Evolutionary conservation across 2,329 filamentous ascomycete genomes (phyloP), one percentile per base, ranked within the genome.

Genomic region (Botrytis cinerea): DNA sequence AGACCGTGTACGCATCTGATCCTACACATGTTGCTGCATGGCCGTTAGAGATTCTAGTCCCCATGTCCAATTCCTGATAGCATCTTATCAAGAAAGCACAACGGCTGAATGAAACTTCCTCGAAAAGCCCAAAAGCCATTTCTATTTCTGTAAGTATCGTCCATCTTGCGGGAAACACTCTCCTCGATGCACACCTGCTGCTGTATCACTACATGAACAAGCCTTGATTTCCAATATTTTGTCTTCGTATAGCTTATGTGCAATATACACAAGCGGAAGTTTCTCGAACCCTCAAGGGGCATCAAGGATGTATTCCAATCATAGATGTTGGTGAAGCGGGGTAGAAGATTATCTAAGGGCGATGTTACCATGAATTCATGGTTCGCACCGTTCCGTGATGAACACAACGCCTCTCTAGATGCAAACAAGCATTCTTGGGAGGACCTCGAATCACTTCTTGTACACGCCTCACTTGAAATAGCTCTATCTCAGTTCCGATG

Each of bases 341-440:
- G 43, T 66, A 48, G 62, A 66, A 35, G 62, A 66, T 66, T 32
- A 66, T 35, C 43, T 25, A 25, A 51, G 48, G 48, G n/a, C 48
- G 8, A 62, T n/a, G 60, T 62, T 62, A 62, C 35, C 59, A 32
- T 35, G 28, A 7, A 46, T 67, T 51, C 12, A 51, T 9, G 38
- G 32, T 38, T 38, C 45, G 32, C 32, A 38, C 45, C 63, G 45
- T 67, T 67, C 63, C 45, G 45, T 38, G 18, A 51, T 12, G 7
- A 32, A 67, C 10, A 66, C 25, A 14, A 38, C 62, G 22, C 63
- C 46, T 51, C 28, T 66, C 20, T 66, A 9, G 20, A 43, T 62
- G 60, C 60, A 62, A 43, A n/a, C 1, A 40, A 43, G 6, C 38
- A 62, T 62, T 9, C 12, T n/a, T 40, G 25, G 25, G 35, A 62